Conservation (phyloP, 2,329 filamentous ascomycete genomes). For the Pezizomycotina sp. region DNA sequence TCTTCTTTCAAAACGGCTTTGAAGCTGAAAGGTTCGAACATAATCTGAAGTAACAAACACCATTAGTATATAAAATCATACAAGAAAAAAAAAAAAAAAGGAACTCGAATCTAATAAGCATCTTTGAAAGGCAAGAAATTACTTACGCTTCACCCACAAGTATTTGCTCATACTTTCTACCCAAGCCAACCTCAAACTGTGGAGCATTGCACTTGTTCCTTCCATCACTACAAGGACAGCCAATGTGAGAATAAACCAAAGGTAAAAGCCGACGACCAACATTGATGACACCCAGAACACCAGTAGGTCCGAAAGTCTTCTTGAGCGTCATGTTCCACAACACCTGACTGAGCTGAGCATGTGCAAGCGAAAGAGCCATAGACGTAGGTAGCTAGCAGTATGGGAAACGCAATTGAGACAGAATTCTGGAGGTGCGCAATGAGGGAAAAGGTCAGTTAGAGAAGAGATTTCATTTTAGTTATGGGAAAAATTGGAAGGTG, state of each 20-base stretch:
- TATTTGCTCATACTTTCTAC: slow-evolving; percentile 94
- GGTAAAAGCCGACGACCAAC: slow-evolving; percentile 64
- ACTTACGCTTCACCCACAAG: slow-evolving; percentile 19
- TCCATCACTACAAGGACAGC: slow-evolving; percentile 84
- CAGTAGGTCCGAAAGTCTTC: slow-evolving; percentile 51
- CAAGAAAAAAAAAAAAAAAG: no score
- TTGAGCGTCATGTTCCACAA: slow-evolving; percentile 92
- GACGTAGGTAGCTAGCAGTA: slow-evolving; percentile 93
- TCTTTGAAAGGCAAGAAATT: not conserved
- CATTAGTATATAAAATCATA: slow-evolving; percentile 6
- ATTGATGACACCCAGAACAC: slow-evolving; percentile 57
- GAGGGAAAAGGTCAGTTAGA: slow-evolving; percentile 26
- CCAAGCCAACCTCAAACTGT: slow-evolving; percentile 82
- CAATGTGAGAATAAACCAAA: slow-evolving; percentile 78
- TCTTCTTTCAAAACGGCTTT: slow-evolving; percentile 71
- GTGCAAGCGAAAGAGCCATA: slow-evolving; percentile 91
- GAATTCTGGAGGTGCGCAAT: slow-evolving; percentile 74
- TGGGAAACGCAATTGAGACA: slow-evolving; percentile 98
- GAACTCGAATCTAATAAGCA: no score
- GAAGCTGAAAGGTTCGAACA: slow-evolving; percentile 83
- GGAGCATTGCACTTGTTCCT: slow-evolving; percentile 88
- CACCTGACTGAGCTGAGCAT: slow-evolving; percentile 92
- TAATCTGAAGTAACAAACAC: slow-evolving; percentile 33
- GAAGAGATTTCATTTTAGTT: not conserved
- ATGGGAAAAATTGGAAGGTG: not conserved